phyloP scores from a whole-genome alignment of 1,284 basidiomycete genomes.

The Trametes pubescens region DNA sequence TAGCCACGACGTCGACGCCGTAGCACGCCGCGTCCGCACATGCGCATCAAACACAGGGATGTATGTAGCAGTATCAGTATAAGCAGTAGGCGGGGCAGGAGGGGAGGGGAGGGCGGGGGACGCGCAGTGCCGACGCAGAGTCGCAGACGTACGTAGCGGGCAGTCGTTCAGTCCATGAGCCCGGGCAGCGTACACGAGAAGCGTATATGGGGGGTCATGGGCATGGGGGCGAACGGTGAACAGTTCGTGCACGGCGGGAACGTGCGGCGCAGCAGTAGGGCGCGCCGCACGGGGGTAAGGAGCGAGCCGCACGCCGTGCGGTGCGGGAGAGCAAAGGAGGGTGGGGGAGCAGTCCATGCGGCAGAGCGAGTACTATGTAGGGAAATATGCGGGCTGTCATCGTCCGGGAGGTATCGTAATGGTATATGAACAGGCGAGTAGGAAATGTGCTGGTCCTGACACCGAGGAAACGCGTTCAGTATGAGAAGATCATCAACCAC shows the following conservation, averaged over 20 bases:
- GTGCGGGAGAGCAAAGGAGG: slow-evolving; percentile 13
- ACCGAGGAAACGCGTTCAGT: slow-evolving; percentile 40
- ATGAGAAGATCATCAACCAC: slow-evolving; percentile 59
- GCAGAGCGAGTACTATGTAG: background rate
- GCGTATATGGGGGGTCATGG: slow-evolving; percentile 12
- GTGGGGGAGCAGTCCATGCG: slow-evolving; percentile 19
- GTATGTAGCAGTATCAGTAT: slow-evolving; percentile 4
- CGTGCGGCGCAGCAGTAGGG: slow-evolving; percentile 16
- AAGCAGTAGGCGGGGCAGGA: background rate
- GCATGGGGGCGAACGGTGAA: background rate
- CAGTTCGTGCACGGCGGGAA: slow-evolving; percentile 25
- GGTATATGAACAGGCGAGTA: slow-evolving; percentile 17
- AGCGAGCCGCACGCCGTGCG: slow-evolving; percentile 22
- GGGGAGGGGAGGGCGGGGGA: background rate
- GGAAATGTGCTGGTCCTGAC: slow-evolving; percentile 15
- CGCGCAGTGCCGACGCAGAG: background rate
- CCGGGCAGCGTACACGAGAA: slow-evolving; percentile 14
- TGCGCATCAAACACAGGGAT: background rate
- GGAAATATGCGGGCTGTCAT: slow-evolving; percentile 18
- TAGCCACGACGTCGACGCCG: background rate
- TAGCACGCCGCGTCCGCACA: background rate
- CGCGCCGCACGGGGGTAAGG: slow-evolving; percentile 17
- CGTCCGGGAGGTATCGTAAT: slow-evolving; percentile 24
- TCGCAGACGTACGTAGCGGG: slow-evolving; percentile 3
- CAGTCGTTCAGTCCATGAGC: slow-evolving; percentile 17